Evolutionary conservation across 805 yeast genomes (phyloP), one percentile per base, ranked within the genome.

Genomic region (Nematodospora valgi): DNA sequence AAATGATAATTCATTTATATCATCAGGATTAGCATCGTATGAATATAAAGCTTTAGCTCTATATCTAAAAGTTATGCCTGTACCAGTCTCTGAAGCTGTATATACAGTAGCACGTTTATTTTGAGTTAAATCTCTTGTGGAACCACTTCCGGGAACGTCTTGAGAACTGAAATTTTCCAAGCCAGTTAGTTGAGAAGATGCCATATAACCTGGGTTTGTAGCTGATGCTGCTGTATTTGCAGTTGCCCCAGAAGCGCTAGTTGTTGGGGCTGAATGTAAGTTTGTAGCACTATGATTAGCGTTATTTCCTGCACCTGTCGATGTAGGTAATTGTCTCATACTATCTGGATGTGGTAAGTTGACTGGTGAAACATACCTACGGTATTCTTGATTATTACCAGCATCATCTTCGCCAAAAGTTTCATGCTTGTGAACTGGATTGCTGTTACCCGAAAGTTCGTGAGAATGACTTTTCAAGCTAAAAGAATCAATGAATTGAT

Each of bases 1-100:
- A 52, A 91, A 93, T 4, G 95, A 83, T 16, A 91, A 76, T 63
- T 91, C 98, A 52, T 89, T 88, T 43, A 83, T 87, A 58, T 91
- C 98, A 39, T 83, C 94, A 2, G 91, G 93, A 50, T 84, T 87
- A 5, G 97, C 96, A 34, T 79, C 79, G 57, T 93, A 91, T 31
- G 82, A 73, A 58, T 87, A 93, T 34, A 91, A 69, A 0, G 96
- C 97, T 47, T 76, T 75, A 6, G 96, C 98, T 39, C 80, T 74
- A 55, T 85, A 84, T 30, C 94, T 87, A 63, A 86, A 91, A 39
- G 74, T 76, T 33, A 51, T 46, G 16, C 47, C 51, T 5, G 46
- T 34, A 27, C 47, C 48, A 21, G 43, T 56, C 26, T 48, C 49
- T 25, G 48, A 47, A 15, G 44, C 50, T 29, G 45, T 46, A 23